phyloP scores from a whole-genome alignment of 2,329 filamentous ascomycete species.

The Nigrospora sphaerica region DNA sequence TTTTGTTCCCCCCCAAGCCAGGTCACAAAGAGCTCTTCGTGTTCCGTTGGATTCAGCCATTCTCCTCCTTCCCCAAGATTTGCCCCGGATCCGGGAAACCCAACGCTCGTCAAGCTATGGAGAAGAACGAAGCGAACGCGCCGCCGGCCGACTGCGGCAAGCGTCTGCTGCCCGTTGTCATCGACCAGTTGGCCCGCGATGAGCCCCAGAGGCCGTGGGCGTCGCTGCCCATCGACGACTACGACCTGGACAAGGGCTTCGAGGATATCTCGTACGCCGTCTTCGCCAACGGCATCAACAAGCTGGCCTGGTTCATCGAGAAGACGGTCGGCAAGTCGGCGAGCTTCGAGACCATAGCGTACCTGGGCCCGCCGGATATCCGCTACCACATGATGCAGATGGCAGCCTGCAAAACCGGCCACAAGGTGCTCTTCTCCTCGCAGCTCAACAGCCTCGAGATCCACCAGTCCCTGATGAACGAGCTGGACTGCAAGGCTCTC shows the following conservation, averaged over 20 bases:
- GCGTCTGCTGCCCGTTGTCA: slow-evolving; percentile 10
- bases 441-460: slow-evolving; percentile 22
- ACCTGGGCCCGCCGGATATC: slow-evolving; percentile 11
- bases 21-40: no score
- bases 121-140: no score
- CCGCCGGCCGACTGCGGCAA: slow-evolving; percentile 2
- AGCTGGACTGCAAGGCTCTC: slow-evolving; percentile 4
- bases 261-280: slow-evolving; percentile 10
- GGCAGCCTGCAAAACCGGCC: slow-evolving; percentile 29
- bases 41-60: no score
- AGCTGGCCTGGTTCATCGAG: slow-evolving; percentile 10
- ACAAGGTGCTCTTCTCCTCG: slow-evolving; percentile 26
- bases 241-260: slow-evolving; percentile 12
- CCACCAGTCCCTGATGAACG: slow-evolving; percentile 18
- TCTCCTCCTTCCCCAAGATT: no score
- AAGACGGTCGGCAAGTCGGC: slow-evolving; percentile 4
- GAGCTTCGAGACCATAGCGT: slow-evolving; percentile 10
- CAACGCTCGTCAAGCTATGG: no score
- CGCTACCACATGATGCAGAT: slow-evolving; percentile 12
- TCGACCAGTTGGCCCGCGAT: slow-evolving; percentile 10
- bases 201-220: slow-evolving; percentile 10
- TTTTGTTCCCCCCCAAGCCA: no score
- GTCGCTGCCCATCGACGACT: slow-evolving; percentile 13
- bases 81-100: no score
- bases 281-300: slow-evolving; percentile 13